phyloP scores from a whole-genome alignment of 345 rosid genomes.

The Murraya koenigii region DNA sequence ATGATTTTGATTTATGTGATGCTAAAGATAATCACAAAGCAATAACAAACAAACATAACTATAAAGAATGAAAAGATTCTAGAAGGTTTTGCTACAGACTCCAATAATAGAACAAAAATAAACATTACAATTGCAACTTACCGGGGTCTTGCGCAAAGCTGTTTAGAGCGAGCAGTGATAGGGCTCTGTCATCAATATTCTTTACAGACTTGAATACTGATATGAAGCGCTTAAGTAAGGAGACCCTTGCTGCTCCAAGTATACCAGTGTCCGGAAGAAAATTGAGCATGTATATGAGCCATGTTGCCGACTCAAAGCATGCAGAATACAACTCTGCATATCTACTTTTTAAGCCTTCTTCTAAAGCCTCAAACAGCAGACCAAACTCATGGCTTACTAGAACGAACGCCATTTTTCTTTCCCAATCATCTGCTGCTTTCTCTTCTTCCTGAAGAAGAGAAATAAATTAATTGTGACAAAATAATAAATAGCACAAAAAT shows the following conservation, averaged over 20 bases:
- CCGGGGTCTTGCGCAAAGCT: conserved; percentile 60
- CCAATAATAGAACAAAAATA: background rate
- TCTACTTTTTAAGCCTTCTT: conserved; percentile 59
- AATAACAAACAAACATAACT: background rate
- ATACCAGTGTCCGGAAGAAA: conserved; percentile 65
- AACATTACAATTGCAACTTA: conserved; percentile 18
- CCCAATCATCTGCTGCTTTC: conserved; percentile 66
- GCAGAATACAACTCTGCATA: conserved; percentile 38
- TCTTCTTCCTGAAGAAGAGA: conserved; percentile 41
- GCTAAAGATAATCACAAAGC: background rate
- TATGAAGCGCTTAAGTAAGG: conserved; percentile 56
- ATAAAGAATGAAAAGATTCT: too few species aligned
- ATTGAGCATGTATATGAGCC: conserved; percentile 58
- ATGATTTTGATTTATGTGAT: background rate
- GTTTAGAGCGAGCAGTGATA: conserved; percentile 59
- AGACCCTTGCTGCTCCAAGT: conserved; percentile 57
- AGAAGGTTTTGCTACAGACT: too few species aligned
- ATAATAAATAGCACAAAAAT: background rate
- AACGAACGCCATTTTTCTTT: conserved; percentile 53
- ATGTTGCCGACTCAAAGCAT: conserved; percentile 53
- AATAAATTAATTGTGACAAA: background rate
- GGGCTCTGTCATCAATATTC: conserved; percentile 51
- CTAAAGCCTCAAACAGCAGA: conserved; percentile 61
- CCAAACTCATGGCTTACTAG: conserved; percentile 67
- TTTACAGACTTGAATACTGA: conserved; percentile 47